These are phyloP conservation scores for Coemansia sp. DNA, from an alignment of 192 early-diverging fungal genomes.

Conservation along the genomic window DNA sequence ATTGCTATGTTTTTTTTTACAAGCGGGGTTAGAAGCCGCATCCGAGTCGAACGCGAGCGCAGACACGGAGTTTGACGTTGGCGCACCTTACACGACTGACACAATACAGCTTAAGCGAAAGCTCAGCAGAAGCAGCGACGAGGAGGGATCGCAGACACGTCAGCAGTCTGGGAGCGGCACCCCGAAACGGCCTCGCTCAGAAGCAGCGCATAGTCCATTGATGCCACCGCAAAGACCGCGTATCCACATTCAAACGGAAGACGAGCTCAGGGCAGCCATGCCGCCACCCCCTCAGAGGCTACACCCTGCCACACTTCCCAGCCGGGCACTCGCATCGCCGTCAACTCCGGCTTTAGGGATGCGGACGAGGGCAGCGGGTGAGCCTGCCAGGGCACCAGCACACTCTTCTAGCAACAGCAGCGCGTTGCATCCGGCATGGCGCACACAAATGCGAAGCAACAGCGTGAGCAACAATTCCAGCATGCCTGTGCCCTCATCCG, in stretches of 20 bases:
- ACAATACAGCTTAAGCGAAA: slow-evolving; percentile 9
- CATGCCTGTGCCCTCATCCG: neutral
- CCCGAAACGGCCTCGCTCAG: slow-evolving; percentile 6
- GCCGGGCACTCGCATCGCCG: neutral
- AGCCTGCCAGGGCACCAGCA: neutral
- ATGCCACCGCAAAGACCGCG: neutral
- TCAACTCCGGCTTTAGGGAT: neutral
- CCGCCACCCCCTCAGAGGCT: neutral
- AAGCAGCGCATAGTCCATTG: slow-evolving; percentile 1
- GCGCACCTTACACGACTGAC: neutral
- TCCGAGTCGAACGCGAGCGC: neutral
- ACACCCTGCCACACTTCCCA: neutral
- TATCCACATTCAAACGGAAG: neutral
- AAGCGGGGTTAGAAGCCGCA: neutral
- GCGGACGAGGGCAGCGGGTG: neutral
- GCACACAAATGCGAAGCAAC: slow-evolving; percentile 7
- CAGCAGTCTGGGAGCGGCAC: no score
- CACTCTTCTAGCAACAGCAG: neutral
- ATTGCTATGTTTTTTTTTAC: neutral
- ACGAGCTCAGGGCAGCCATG: neutral
- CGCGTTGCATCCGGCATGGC: slow-evolving; percentile 1
- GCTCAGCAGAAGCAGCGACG: slow-evolving; percentile 1
- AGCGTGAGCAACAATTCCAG: neutral
- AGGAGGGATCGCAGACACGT: neutral
- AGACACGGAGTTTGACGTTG: neutral